Conservation (phyloP, 2,329 filamentous ascomycete species). For the Trichoderma lentiforme region DNA sequence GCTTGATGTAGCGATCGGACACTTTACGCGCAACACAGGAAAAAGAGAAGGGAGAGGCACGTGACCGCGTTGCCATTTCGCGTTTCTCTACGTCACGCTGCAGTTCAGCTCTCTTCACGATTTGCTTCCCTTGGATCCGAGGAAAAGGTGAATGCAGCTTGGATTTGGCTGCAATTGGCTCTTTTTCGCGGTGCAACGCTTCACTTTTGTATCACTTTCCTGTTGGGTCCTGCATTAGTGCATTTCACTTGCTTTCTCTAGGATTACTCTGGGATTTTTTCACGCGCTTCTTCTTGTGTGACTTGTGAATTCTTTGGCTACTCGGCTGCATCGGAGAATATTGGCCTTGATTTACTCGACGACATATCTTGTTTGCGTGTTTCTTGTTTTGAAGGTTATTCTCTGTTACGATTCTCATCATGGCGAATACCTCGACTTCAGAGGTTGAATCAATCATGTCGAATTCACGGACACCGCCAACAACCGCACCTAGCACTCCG, state of each 20-base stretch:
- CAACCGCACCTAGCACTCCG: constrained; percentile 39
- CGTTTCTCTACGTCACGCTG: constrained; percentile 30
- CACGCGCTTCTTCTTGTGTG: background rate
- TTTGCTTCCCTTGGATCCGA: background rate
- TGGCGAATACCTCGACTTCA: constrained; percentile 32
- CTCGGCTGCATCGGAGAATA: background rate
- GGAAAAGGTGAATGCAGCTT: background rate
- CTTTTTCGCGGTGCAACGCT: background rate
- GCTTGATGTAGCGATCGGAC: background rate
- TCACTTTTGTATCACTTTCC: constrained; percentile 1
- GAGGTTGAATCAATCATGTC: constrained; percentile 33
- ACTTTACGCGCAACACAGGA: constrained; percentile 21
- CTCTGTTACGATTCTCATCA: constrained; percentile 17
- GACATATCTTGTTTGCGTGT: background rate
- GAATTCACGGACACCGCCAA: constrained; percentile 28
- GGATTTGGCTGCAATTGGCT: background rate
- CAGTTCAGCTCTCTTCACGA: background rate
- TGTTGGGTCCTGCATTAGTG: background rate
- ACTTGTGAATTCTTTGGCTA: background rate
- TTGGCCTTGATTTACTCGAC: background rate
- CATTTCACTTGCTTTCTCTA: background rate
- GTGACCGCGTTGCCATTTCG: constrained; percentile 37
- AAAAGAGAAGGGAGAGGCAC: constrained; percentile 9
- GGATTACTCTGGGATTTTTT: no score
- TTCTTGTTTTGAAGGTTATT: background rate